phyloP scores from a whole-genome alignment of 176 grass and related monocot genomes.

The Aegilops umbellulata region DNA sequence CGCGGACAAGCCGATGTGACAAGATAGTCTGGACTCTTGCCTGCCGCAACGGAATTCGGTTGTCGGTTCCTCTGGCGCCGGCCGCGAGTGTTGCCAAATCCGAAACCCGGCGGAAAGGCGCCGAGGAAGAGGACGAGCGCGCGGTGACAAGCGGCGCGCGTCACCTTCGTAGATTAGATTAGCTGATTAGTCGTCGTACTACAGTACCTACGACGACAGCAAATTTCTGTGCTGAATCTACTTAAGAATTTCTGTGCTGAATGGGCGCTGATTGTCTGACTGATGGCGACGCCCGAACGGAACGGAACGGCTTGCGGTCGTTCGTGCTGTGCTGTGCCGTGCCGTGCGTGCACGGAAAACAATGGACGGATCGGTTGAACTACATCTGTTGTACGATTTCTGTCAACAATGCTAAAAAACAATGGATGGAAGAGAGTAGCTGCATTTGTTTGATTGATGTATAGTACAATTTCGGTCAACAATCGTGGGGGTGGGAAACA shows the following conservation, averaged over 20 bases:
- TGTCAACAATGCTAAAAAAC: background rate
- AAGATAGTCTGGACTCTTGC: background rate
- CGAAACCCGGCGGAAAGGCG: background rate
- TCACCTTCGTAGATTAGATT: background rate
- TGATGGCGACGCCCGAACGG: background rate
- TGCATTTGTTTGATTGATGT: background rate
- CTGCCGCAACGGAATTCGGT: background rate
- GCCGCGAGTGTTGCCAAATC: constrained; percentile 7
- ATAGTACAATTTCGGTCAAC: background rate
- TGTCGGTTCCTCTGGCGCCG: background rate
- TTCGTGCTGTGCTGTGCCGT: too few species aligned
- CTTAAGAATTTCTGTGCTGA: background rate
- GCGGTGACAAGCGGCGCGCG: background rate
- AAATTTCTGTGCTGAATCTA: background rate
- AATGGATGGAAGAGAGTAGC: background rate
- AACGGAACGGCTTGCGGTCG: too few species aligned
- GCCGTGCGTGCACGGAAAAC: too few species aligned
- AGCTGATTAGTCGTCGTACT: background rate
- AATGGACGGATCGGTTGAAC: background rate
- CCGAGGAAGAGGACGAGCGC: background rate
- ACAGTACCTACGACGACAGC: background rate
- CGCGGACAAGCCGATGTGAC: background rate
- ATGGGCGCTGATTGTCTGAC: background rate
- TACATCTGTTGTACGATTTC: too few species aligned
- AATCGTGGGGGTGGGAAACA: background rate